Evolutionary conservation across 345 rosid species (phyloP), one percentile per base, ranked within the genome.

Genomic region (Tarenaya hassleriana): DNA sequence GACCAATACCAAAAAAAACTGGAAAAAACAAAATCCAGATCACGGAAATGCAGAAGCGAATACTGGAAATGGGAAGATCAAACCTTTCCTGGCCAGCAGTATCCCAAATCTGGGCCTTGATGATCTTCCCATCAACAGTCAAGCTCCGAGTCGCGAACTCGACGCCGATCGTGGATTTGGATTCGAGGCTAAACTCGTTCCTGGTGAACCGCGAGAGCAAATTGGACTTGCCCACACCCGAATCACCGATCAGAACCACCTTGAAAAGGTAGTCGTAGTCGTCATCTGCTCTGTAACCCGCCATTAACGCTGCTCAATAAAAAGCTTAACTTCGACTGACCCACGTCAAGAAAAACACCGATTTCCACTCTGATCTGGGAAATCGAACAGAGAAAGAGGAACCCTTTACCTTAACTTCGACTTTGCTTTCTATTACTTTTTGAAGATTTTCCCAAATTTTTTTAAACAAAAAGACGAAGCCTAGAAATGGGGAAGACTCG

Each of bases 71-170:
- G 12, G n/a, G n/a, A n/a, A n/a, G n/a, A n/a, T 16, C 56, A 21
- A 27, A 83, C 94, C 96, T 88, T 52, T 88, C 96, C 66, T 88
- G 94, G 43, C 96, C 96, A 71, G 96, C 96, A 43, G 96, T 88
- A 59, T 88, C 96, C 96, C 96, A 88, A 84, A 88, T 88, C 94
- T 88, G 96, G 63, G 96, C 90, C 66, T 88, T 88, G 72, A 88
- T 80, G 61, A 88, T 77, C 66, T 88, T 88, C 15, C 75, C 76
- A 69, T 88, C 86, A 29, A 88, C 88, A 55, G 59, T 81, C 75
- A 88, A 74, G 81, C 96, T 88, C 37, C 96, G 90, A 66, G 96
- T 88, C 9, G 96, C 96, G 71, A 88, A 88, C 86, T 88, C 96
- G 0, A 88, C 96, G 1, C 96, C 96, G 19, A 88, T 88, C 24